Evolutionary conservation across 1,139 yeast species (phyloP).

Genomic region (Protomyces gravidus): DNA sequence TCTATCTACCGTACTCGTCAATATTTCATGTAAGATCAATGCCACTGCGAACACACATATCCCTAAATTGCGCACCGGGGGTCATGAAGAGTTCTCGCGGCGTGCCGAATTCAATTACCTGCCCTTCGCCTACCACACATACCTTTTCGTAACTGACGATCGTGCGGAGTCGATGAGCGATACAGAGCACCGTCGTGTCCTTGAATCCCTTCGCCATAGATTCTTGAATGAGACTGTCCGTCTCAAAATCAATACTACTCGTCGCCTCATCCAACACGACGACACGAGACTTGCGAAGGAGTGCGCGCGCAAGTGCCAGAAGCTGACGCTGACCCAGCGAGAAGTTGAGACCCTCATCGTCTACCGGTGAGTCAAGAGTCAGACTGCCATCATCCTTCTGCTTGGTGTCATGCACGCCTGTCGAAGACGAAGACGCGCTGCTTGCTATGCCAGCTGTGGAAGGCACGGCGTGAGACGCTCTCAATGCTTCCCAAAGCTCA

Average conservation of each 20-base stretch:
- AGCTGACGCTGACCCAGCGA: conserved; percentile 76
- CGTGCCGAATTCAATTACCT: conserved; percentile 61
- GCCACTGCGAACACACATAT: conserved; percentile 43
- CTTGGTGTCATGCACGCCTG: neutral
- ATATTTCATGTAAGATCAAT: neutral
- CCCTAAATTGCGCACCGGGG: conserved; percentile 51
- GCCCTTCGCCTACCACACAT: conserved; percentile 63
- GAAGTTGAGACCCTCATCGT: conserved; percentile 69
- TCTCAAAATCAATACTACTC: conserved; percentile 73
- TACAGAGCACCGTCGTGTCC: conserved; percentile 66
- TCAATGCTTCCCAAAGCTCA: conserved; percentile 54
- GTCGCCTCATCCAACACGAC: conserved; percentile 78
- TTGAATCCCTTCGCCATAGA: conserved; percentile 60
- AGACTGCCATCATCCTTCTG: conserved; percentile 37
- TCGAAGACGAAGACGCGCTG: neutral
- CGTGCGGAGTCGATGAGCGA: conserved; percentile 80
- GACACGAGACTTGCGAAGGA: conserved; percentile 64
- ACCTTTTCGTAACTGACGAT: conserved; percentile 74
- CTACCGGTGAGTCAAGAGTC: conserved; percentile 62
- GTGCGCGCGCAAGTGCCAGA: conserved; percentile 69
- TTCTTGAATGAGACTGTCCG: conserved; percentile 65
- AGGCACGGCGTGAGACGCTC: conserved; percentile 50
- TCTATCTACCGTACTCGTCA: too few species aligned
- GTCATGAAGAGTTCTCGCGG: conserved; percentile 45
- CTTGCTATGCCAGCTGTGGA: neutral